phyloP scores from a whole-genome alignment of 1,284 basidiomycete species.

The Thecaphora frezii region DNA sequence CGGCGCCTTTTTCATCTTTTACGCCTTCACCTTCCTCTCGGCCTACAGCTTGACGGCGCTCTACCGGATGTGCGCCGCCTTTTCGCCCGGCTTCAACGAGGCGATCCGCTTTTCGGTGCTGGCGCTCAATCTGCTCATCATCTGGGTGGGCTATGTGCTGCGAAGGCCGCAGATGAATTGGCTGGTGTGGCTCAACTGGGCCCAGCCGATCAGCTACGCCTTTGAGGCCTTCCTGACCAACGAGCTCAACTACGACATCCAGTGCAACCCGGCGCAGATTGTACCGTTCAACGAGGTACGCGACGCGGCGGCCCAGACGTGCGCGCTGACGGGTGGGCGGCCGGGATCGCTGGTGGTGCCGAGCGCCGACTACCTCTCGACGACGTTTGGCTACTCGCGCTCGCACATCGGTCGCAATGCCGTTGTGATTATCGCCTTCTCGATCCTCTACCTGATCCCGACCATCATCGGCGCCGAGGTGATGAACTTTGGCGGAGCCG shows the following conservation, averaged over 20 bases:
- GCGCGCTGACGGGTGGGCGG: slow-evolving; percentile 60
- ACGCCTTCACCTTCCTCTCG: slow-evolving; percentile 60
- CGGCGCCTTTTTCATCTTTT: slow-evolving; percentile 63
- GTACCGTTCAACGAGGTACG: slow-evolving; percentile 16
- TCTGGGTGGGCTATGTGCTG: slow-evolving; percentile 62
- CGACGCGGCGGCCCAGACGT: slow-evolving; percentile 50
- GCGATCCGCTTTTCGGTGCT: slow-evolving; percentile 38
- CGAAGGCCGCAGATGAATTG: slow-evolving; percentile 64
- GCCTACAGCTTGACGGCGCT: slow-evolving; percentile 42
- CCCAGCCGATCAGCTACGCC: slow-evolving; percentile 68
- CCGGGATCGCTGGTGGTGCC: slow-evolving; percentile 60
- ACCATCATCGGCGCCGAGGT: slow-evolving; percentile 44
- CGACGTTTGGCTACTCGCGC: slow-evolving; percentile 69
- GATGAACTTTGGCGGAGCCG: slow-evolving; percentile 38
- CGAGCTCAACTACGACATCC: slow-evolving; percentile 60
- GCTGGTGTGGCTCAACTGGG: slow-evolving; percentile 70
- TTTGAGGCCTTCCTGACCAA: slow-evolving; percentile 69
- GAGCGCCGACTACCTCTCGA: slow-evolving; percentile 63
- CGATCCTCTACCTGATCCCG: slow-evolving; percentile 45
- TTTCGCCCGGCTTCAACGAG: slow-evolving; percentile 59
- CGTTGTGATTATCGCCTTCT: slow-evolving; percentile 60
- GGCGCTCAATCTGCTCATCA: slow-evolving; percentile 35
- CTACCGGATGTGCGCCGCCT: slow-evolving; percentile 38
- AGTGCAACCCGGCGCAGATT: slow-evolving; percentile 26
- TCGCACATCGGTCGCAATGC: slow-evolving; percentile 62